Conservation (phyloP, 352 stramenopile species). For the Globisporangium nagaii region DNA sequence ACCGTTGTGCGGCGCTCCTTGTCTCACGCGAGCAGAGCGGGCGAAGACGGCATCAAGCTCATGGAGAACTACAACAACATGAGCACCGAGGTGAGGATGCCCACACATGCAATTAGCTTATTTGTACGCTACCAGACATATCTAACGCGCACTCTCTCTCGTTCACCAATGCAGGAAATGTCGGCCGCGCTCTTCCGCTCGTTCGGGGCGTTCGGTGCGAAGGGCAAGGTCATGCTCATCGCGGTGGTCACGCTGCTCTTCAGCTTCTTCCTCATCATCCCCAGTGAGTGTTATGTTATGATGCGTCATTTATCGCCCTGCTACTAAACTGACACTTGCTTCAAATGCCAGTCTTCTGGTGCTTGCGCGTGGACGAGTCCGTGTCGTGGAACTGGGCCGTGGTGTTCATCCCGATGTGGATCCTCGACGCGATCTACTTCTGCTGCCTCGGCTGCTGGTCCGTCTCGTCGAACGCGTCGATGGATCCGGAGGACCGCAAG, state of each 20-base stretch:
- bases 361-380: slow-evolving; percentile 63
- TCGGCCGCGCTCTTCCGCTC: slow-evolving; percentile 64
- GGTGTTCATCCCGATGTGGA: slow-evolving; percentile 79
- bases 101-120: not conserved
- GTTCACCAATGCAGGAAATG: slow-evolving; percentile 54
- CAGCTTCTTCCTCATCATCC: slow-evolving; percentile 83
- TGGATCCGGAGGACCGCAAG: slow-evolving; percentile 60
- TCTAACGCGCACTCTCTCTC: not conserved
- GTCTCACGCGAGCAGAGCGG: too few relatives aligned
- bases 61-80: slow-evolving; percentile 86
- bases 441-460: slow-evolving; percentile 67
- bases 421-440: slow-evolving; percentile 69
- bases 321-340: not conserved
- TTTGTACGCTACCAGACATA: not conserved
- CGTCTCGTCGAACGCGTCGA: slow-evolving; percentile 30
- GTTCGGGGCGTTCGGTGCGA: slow-evolving; percentile 60
- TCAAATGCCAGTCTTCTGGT: slow-evolving; percentile 66
- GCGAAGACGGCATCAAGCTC: slow-evolving; percentile 85
- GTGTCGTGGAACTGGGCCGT: slow-evolving; percentile 77
- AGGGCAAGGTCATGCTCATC: slow-evolving; percentile 69
- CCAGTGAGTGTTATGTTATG: slow-evolving; percentile 33
- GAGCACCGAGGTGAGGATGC: slow-evolving; percentile 41
- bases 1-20: too few relatives aligned
- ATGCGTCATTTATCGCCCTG: not conserved
- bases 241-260: slow-evolving; percentile 67